These are phyloP conservation scores for Jatropha podagrica DNA, from an alignment of 441 rosid genomes.

Conservation along the genomic window DNA sequence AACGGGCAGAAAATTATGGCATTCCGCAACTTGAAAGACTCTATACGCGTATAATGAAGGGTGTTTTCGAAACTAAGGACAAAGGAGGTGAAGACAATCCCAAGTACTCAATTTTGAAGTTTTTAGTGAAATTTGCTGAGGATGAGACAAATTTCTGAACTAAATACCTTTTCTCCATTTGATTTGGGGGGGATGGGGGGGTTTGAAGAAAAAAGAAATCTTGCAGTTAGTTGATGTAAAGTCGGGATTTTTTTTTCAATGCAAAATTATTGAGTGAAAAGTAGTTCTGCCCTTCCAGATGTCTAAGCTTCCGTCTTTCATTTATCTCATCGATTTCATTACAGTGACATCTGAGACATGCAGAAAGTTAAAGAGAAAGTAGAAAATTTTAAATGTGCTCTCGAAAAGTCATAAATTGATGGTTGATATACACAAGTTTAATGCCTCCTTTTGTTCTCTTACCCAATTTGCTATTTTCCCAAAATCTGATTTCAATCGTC, in stretches of 20 bases:
- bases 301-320: background rate
- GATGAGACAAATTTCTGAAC: conserved; percentile 67
- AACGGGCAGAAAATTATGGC: conserved; percentile 55
- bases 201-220: background rate
- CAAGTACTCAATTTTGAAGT: conserved; percentile 78
- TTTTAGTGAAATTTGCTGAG: conserved; percentile 72
- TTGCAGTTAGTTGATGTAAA: conserved; percentile 48
- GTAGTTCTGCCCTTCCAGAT: background rate
- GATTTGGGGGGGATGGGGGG: too few relatives aligned
- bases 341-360: background rate
- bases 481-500: too few relatives aligned
- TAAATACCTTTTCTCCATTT: conserved; percentile 16
- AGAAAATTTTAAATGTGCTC: too few relatives aligned
- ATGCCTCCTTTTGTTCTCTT: too few relatives aligned
- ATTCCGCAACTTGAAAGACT: conserved; percentile 92
- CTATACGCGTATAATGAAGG: conserved; percentile 73
- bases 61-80: conserved; percentile 56
- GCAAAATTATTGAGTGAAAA: conserved; percentile 37
- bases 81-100: conserved; percentile 45
- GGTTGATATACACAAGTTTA: too few relatives aligned
- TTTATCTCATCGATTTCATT: background rate
- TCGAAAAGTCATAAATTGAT: too few relatives aligned
- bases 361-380: too few relatives aligned
- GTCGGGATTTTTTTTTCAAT: conserved; percentile 55
- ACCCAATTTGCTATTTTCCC: too few relatives aligned